Base-by-base conservation (phyloP, 1,139 yeast species). In the Pichia sp. region DNA sequence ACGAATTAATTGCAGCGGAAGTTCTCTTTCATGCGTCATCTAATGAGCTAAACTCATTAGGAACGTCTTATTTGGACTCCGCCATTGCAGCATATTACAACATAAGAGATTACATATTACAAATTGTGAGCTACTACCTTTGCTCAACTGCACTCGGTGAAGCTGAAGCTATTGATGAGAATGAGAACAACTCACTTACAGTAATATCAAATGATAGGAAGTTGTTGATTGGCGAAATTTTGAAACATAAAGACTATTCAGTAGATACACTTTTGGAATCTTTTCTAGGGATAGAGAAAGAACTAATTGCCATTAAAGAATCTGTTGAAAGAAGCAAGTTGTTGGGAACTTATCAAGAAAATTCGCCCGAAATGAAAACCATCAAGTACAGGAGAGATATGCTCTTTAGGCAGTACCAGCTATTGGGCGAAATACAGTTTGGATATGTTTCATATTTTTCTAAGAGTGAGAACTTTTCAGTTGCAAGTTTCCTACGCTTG, bases 11-110 rank as follows among this genome's bases (percentile, higher is more conserved):
- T 1, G 80, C 87, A 2, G 84, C 90, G 1, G 77, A 84, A 53
- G 72, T 87, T 49, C 72, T 75, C 66, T 79, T 62, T 63, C 77
- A 75, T 59, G 77, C 88, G 3, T 66, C 75, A 5, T 68, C 70
- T 2, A 72, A 76, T 19, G 71, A 76, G 15, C 70, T 69, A 47
- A 65, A 54, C 3, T 67, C 78, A 45, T 74, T 79, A 34, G 90
- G 88, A 4, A 72, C 83, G 6, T 72, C 78, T 1, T 74, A 84
- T 29, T 64, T 78, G 5, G 95, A 89, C 62, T 78, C 84, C 34
- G 96, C 93, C 1, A 78, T 84, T 60, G 80, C 87, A n/a, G 76
- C 82, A 6, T 90, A 80, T 66, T 88, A 83, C 65, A 71, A 81
- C 54, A 78, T 97, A 61, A 77, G 84, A 52, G 86, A 83, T 64